A percentile compares a stretch with the other conserved stretches of the same genome.
phyloP scores from a whole-genome alignment of 306 rosid species.

The Biancaea sappan region DNA sequence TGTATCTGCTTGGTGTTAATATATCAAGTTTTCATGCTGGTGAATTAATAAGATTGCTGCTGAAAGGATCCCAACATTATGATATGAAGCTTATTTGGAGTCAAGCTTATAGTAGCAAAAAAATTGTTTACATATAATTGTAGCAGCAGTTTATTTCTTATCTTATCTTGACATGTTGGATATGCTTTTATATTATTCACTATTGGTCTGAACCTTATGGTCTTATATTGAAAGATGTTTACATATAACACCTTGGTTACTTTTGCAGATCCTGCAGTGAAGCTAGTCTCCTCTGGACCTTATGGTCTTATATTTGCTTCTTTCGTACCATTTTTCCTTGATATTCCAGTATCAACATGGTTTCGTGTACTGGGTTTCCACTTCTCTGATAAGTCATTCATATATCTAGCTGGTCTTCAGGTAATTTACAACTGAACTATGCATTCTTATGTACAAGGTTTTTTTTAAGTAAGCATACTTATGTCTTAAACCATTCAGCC shows the following conservation, averaged over 20 bases:
- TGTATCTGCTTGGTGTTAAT: not conserved
- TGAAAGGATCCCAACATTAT: not conserved
- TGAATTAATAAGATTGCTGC: not conserved
- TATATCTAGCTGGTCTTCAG: constrained; percentile 97
- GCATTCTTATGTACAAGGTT: constrained; percentile 12
- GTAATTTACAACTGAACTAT: constrained; percentile 44
- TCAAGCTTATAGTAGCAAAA: not conserved
- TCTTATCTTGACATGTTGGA: not conserved
- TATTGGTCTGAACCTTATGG: not conserved
- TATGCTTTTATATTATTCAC: not conserved
- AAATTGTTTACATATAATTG: not conserved
- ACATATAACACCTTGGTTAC: not conserved
- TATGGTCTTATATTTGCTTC: constrained; percentile 98
- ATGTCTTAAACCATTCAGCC: constrained; percentile 29
- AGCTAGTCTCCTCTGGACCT: constrained; percentile 82
- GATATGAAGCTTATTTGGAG: not conserved
- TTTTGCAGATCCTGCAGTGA: constrained; percentile 76
- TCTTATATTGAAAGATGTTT: not conserved
- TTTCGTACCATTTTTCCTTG: constrained; percentile 91
- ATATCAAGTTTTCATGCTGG: not conserved
- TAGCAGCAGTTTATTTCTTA: not conserved
- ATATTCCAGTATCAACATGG: constrained; percentile 91
- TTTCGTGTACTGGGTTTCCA: constrained; percentile 70
- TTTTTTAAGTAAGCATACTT: not conserved
- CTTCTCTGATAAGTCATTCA: constrained; percentile 93